Evolutionary conservation across 768 basidiomycete species (phyloP), one percentile per base, ranked within the genome.

Genomic region (Tulasnella sp.): DNA sequence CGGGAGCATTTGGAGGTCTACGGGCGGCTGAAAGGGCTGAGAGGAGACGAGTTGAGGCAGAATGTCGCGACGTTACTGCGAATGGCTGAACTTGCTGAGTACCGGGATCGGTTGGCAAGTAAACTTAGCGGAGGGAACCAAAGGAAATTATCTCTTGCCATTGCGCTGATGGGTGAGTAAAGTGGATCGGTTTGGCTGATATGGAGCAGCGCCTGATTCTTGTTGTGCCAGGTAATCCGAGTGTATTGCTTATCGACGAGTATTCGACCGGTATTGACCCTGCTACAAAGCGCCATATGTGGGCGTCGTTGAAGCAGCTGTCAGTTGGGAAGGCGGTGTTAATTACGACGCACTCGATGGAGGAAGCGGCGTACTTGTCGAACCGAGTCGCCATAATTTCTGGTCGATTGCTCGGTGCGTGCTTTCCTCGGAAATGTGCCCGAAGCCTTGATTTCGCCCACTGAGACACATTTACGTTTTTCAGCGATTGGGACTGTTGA

Each of bases 191-290:
- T 52, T 22, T 4, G n/a, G 19, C 26, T 5, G 16, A 7, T 6
- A 19, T 19, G 14, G 16, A 52, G n/a, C 5, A 19, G 22, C 1
- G 65, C 12, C 26, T 7, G 47, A 52, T 5, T 26, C 3, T n/a
- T 52, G 44, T 5, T 22, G 19, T 19, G 36, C 2, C 67, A 88
- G 90, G 90, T 5, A 92, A 92, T 75, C 89, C 91, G 4, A 81
- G 89, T 3, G 91, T 92, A 3, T 81, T 92, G 2, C 83, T 92
- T 26, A 91, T 93, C 62, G 91, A 93, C 74, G 90, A 92, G 77
- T 92, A 91, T 78, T 91, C 89, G 6, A 91, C 90, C 2, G 91
- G 91, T 5, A 87, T 92, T 64, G 91, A 92, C 77, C 89, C 90
- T 7, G 90, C 88, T 79, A 91, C 88, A 83, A 92, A 92, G 79